Evolutionary conservation across 1,284 basidiomycete genomes (phyloP), one percentile per base, ranked within the genome.

Genomic region (Leucoagaricus sp.): DNA sequence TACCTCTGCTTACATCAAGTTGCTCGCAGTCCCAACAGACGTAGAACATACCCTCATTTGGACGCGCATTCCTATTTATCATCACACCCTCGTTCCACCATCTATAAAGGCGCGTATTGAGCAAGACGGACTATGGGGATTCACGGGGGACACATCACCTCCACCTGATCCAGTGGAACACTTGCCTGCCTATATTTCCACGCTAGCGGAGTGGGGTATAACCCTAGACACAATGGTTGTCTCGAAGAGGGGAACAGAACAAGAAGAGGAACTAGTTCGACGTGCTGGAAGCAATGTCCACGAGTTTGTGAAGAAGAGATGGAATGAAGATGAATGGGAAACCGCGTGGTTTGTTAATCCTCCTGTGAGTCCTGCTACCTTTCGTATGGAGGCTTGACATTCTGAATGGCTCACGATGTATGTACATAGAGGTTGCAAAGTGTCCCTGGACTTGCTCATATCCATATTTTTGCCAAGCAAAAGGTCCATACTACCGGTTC

Each of bases 261-360:
- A 80, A 60, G 85, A 87, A 64, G 80, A 82, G 47, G 67, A 64
- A 28, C 69, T 83, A 56, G 75, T 91, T 13, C 64, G 66, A 40
- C 64, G 68, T 44, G 84, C 82, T 10, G 85, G 85, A 4, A 65
- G 62, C 42, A 84, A 89, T 60, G 82, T 91, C 21, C 74, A 80
- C 45, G 71, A 70, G 52, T 93, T 87, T 68, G 80, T 93, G 28
- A 75, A 71, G 66, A 73, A 73, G 42, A 72, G 82, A 49, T 93
- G 91, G 91, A 64, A 64, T 13, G 87, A 88, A 64, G 67, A 66
- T 9, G 79, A 81, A 26, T 93, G 88, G 87, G 91, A 93, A 70
- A 91, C 89, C 0, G 87, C 87, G 2, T 93, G 91, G 91, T 93
- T 91, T 66, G 87, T 91, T 28, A 93, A 93, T 66, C 90, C 91